Evolutionary conservation across 2,329 filamentous ascomycete species (phyloP), one percentile per base, ranked within the genome.

Genomic region (Botrytis galanthina): DNA sequence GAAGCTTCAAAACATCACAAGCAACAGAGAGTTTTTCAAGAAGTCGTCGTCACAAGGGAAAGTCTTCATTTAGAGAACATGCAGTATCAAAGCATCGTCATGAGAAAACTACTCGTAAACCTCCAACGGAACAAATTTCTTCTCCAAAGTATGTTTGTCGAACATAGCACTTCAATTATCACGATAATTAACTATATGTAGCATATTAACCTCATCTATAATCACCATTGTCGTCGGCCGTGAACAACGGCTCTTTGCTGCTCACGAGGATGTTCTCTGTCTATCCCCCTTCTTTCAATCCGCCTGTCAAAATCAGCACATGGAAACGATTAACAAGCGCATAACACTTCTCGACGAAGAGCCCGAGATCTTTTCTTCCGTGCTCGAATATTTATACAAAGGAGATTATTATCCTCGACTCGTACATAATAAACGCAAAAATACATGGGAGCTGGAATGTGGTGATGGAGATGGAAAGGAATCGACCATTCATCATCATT

Each of bases 341-440:
- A 92, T 97, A 81, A 87, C 91, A 70, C 88, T 97, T 2, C 92
- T 93, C 1, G 90, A 95, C 74, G 95, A 97, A 82, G 91, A 95
- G 78, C 94, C 95, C 32, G 94, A 97, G 81, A 91, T 97, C 79
- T 95, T 98, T 83, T 97, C 93, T 12, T 94, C 92, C 9, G 87
- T 98, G 18, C 90, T 98, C 73, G 95, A 98, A 81, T 97, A 92
- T 78, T 89, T 98, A 73, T 81, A 81, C 77, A 97, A 97, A 84
- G 94, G 94, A 76, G 95, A 97, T 83, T 97, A 97, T 84, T 95
- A 91, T 78, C 94, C 95, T 4, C 91, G 92, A 29, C 87, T 97
- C 37, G 84, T 93, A 73, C 93, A 94, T 83, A 93, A 95, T 84
- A 94, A 94, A 85, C 90, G 91, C 76, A 88, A 89, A 72, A 90